These are phyloP conservation scores for Osmozyma mogii DNA, from an alignment of 805 yeast species.

Conservation along the genomic window DNA sequence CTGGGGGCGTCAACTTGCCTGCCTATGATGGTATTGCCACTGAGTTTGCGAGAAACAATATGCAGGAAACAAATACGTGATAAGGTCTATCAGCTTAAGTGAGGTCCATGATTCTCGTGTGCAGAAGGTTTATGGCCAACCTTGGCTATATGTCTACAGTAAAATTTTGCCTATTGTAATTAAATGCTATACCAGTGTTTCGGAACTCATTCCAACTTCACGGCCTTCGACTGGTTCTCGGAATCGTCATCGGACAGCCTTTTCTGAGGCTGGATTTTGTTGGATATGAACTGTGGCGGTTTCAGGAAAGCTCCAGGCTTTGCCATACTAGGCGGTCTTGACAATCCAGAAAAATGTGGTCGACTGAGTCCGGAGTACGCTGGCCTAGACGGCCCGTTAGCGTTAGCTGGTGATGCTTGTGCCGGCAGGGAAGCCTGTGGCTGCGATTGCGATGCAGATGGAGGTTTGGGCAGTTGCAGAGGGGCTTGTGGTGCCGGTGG, in stretches of 20 bases:
- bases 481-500: too few relatives aligned
- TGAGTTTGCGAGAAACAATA: too few relatives aligned
- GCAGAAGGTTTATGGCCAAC: too few relatives aligned
- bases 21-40: constrained; percentile 3
- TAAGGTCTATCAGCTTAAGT: too few relatives aligned
- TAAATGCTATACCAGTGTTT: constrained; percentile 1
- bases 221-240: constrained; percentile 5
- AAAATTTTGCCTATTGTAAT: constrained; percentile 1
- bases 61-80: too few relatives aligned
- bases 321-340: constrained; percentile 20
- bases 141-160: too few relatives aligned
- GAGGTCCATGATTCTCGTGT: too few relatives aligned
- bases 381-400: too few relatives aligned
- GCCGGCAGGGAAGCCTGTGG: too few relatives aligned
- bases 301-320: constrained; percentile 24
- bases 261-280: constrained; percentile 17
- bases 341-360: constrained; percentile 17
- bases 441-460: too few relatives aligned
- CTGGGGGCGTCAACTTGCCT: neutral
- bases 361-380: constrained; percentile 17
- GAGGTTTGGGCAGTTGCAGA: too few relatives aligned
- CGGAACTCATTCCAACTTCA: constrained; percentile 3
- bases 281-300: constrained; percentile 33
- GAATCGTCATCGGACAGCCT: constrained; percentile 7
- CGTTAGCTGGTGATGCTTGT: too few relatives aligned